Conservation (phyloP, 2,329 filamentous ascomycete genomes). For the Fonsecaea erecta region DNA sequence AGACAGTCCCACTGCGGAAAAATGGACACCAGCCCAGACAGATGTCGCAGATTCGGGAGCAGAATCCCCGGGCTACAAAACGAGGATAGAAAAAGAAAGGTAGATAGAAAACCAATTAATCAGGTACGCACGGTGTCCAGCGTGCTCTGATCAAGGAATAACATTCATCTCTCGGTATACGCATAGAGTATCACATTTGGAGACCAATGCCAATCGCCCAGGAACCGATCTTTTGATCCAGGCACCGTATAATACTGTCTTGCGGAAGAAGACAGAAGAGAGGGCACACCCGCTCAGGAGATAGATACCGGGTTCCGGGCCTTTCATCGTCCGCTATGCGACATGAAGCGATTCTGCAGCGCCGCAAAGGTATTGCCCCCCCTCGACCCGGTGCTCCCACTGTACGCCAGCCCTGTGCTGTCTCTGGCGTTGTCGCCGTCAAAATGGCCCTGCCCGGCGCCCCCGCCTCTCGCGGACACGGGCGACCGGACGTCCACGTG, state of each 20-base stretch:
- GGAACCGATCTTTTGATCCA: background rate
- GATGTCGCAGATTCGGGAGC: background rate
- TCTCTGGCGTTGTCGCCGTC: constrained; percentile 16
- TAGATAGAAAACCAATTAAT: background rate
- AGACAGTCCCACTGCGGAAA: background rate
- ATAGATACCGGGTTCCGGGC: background rate
- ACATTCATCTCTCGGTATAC: background rate
- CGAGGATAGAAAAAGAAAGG: background rate
- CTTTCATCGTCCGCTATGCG: constrained; percentile 26
- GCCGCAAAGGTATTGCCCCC: constrained; percentile 33
- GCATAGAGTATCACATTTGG: no score
- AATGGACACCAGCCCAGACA: background rate
- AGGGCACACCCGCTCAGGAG: no score
- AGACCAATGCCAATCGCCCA: background rate
- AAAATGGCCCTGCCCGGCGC: background rate
- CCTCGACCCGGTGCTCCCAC: constrained; percentile 11
- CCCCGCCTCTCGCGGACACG: constrained; percentile 9
- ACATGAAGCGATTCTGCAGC: constrained; percentile 37
- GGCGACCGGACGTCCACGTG: constrained; percentile 26
- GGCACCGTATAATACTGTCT: background rate
- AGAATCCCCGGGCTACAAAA: background rate
- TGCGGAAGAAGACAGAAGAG: background rate
- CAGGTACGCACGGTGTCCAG: background rate
- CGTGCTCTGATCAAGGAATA: background rate
- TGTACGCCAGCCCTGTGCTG: constrained; percentile 43